phyloP scores from a whole-genome alignment of 176 grass and related monocot genomes.

The Luzula sylvatica region DNA sequence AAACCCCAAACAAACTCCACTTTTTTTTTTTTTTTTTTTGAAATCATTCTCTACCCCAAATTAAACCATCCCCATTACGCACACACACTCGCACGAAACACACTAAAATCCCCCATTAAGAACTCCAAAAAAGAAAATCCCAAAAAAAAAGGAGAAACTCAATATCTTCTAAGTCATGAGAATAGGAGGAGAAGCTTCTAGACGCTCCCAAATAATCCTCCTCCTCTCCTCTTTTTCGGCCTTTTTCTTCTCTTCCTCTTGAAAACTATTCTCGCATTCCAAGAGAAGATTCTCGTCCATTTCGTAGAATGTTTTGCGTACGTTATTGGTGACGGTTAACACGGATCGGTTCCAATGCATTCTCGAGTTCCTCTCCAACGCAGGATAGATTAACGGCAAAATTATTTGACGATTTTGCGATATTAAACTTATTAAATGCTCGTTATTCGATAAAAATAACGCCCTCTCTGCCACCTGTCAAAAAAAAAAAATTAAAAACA shows the following conservation, averaged over 20 bases:
- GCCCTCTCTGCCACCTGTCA: slow-evolving; percentile 92
- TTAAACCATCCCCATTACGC: background rate
- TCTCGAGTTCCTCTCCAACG: slow-evolving; percentile 69
- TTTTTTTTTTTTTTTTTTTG: too few relatives aligned
- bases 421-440: slow-evolving; percentile 77
- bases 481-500: background rate
- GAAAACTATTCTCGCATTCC: slow-evolving; percentile 64
- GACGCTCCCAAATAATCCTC: slow-evolving; percentile 72
- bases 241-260: slow-evolving; percentile 70
- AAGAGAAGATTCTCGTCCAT: slow-evolving; percentile 84
- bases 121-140: background rate
- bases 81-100: slow-evolving; percentile 6
- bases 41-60: background rate
- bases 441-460: slow-evolving; percentile 93
- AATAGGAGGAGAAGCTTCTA: slow-evolving; percentile 50
- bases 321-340: slow-evolving; percentile 79
- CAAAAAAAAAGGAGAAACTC: slow-evolving; percentile 23
- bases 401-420: slow-evolving; percentile 85
- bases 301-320: slow-evolving; percentile 74
- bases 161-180: slow-evolving; percentile 47
- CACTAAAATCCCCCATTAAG: slow-evolving; percentile 10
- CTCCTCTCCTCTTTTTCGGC: slow-evolving; percentile 32
- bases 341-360: slow-evolving; percentile 92
- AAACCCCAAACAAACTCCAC: too few relatives aligned
- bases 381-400: slow-evolving; percentile 65